These are phyloP conservation scores for Colletotrichum scovillei DNA, from an alignment of 2,329 filamentous ascomycete species.

Conservation along the genomic window DNA sequence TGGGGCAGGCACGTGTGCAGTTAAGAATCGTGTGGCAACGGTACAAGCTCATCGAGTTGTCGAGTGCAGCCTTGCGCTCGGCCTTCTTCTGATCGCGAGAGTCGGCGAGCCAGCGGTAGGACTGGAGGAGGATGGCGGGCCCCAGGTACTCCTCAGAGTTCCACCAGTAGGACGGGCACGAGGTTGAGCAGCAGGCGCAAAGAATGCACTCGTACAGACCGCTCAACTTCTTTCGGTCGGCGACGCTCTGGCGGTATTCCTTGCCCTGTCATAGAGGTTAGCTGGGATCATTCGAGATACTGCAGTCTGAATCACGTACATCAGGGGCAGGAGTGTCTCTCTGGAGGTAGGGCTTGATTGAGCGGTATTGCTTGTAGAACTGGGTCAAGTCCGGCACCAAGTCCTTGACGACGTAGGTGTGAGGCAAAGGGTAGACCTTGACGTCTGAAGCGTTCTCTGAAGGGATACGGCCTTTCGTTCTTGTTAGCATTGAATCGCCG, in stretches of 20 bases:
- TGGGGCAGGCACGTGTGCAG: slow-evolving; percentile 97
- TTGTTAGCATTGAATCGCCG: slow-evolving; percentile 41
- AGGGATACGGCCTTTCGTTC: slow-evolving; percentile 84
- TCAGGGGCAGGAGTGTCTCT: slow-evolving; percentile 85
- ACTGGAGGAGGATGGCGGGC: slow-evolving; percentile 95
- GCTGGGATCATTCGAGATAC: background rate
- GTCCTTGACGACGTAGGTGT: slow-evolving; percentile 99
- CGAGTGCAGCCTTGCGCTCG: slow-evolving; percentile 89
- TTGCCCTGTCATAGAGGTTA: slow-evolving; percentile 71
- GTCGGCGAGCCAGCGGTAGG: slow-evolving; percentile 97
- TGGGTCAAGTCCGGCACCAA: slow-evolving; percentile 97
- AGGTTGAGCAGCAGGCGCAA: slow-evolving; percentile 98
- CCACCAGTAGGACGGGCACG: slow-evolving; percentile 99
- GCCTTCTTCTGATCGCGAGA: slow-evolving; percentile 90
- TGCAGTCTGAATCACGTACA: slow-evolving; percentile 63
- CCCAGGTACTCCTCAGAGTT: slow-evolving; percentile 99
- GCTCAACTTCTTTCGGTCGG: slow-evolving; percentile 95
- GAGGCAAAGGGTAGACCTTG: slow-evolving; percentile 97
- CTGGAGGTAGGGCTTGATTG: slow-evolving; percentile 98
- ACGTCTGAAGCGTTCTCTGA: slow-evolving; percentile 82
- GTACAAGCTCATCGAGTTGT: slow-evolving; percentile 99
- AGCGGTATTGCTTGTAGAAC: slow-evolving; percentile 99
- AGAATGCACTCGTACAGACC: slow-evolving; percentile 99
- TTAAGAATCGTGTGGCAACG: slow-evolving; percentile 99
- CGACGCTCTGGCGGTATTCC: slow-evolving; percentile 91